Conservation (phyloP, 2,329 filamentous ascomycete species). For the Ceratocystis colombiana region DNA sequence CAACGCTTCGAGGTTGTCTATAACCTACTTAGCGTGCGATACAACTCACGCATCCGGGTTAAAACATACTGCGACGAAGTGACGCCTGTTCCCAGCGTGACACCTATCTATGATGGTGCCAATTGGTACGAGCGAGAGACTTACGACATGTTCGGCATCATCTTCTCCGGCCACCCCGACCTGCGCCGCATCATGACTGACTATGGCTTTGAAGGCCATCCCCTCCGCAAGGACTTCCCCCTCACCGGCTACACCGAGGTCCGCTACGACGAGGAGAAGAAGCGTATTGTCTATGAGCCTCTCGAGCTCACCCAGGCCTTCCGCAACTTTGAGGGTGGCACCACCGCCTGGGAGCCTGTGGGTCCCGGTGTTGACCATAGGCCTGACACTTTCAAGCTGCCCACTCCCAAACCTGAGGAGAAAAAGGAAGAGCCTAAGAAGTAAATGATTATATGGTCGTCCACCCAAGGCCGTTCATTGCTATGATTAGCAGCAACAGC, state of each 20-base stretch:
- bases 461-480: background rate
- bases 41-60: slow-evolving; percentile 92
- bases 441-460: slow-evolving; percentile 39
- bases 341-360: slow-evolving; percentile 57
- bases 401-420: slow-evolving; percentile 88
- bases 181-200: slow-evolving; percentile 97
- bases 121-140: slow-evolving; percentile 99
- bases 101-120: slow-evolving; percentile 78
- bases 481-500: slow-evolving; percentile 7
- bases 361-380: slow-evolving; percentile 63
- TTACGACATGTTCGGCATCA: slow-evolving; percentile 94
- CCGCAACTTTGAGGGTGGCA: slow-evolving; percentile 92
- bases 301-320: slow-evolving; percentile 96
- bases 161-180: slow-evolving; percentile 92
- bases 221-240: slow-evolving; percentile 94
- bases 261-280: slow-evolving; percentile 98
- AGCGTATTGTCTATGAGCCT: slow-evolving; percentile 95
- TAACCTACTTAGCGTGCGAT: slow-evolving; percentile 88
- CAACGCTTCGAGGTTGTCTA: slow-evolving; percentile 97
- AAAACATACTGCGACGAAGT: slow-evolving; percentile 99
- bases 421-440: slow-evolving; percentile 89
- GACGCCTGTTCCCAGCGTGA: slow-evolving; percentile 82
- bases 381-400: slow-evolving; percentile 84
- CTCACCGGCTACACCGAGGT: slow-evolving; percentile 97
- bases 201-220: slow-evolving; percentile 97